Percentiles rank a stretch among this genome's conserved stretches.
phyloP scores from a whole-genome alignment of 768 basidiomycete species.

The Xerocomus potaroensis region DNA sequence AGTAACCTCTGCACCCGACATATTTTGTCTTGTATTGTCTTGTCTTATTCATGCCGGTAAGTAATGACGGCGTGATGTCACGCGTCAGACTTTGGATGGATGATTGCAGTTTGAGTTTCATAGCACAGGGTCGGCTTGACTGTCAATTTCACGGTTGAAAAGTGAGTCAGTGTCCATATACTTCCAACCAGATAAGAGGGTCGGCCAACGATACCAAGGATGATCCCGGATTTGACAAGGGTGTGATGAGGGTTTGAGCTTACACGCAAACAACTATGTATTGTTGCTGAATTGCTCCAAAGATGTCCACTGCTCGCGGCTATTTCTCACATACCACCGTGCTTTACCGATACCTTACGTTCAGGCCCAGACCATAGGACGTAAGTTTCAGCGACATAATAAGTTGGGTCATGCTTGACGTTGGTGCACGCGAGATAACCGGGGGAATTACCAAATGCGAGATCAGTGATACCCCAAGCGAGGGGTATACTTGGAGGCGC shows the following conservation, averaged over 20 bases:
- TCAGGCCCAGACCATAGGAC: background rate
- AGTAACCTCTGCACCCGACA: too few relatives aligned
- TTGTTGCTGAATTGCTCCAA: too few relatives aligned
- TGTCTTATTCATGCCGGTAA: too few relatives aligned
- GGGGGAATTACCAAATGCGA: too few relatives aligned
- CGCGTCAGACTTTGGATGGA: too few relatives aligned
- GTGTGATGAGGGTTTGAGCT: background rate
- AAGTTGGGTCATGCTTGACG: background rate
- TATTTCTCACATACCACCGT: background rate
- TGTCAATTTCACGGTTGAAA: too few relatives aligned
- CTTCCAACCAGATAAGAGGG: too few relatives aligned
- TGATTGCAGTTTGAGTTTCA: too few relatives aligned
- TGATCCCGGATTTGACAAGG: background rate
- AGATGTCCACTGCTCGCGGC: background rate
- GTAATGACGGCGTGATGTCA: too few relatives aligned
- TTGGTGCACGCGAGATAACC: background rate
- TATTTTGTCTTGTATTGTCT: too few relatives aligned
- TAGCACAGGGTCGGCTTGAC: too few relatives aligned
- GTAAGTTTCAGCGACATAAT: background rate
- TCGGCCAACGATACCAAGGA: background rate
- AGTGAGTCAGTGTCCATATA: too few relatives aligned
- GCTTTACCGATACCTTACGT: background rate
- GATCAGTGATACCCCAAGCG: background rate
- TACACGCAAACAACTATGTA: background rate
- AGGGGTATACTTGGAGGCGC: background rate